A percentile compares a stretch with the other conserved stretches of the same genome.
Conservation (phyloP, 305 asterid species). For the Fraxinus angustifolia region DNA sequence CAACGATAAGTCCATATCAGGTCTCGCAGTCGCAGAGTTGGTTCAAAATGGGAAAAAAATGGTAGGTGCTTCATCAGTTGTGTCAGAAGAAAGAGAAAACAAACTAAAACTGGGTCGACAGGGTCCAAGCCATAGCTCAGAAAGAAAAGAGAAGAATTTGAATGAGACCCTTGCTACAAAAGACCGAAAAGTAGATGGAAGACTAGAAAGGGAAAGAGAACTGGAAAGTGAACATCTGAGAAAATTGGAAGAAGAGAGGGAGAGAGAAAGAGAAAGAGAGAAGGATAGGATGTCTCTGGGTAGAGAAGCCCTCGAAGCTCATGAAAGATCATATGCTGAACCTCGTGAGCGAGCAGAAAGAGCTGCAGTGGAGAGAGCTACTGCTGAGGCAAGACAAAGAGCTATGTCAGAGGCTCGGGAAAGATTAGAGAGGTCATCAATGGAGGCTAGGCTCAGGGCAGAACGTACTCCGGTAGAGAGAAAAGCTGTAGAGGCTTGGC, state of each 20-base stretch:
- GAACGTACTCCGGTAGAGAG: slow-evolving; percentile 82
- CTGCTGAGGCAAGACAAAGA: slow-evolving; percentile 45
- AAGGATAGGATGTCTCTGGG: slow-evolving; percentile 82
- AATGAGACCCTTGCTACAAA: slow-evolving; percentile 34
- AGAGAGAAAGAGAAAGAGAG: slow-evolving; percentile 63
- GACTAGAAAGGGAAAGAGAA: slow-evolving; percentile 37
- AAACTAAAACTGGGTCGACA: slow-evolving; percentile 27
- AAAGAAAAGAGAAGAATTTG: slow-evolving; percentile 35
- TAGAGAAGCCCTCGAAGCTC: slow-evolving; percentile 55
- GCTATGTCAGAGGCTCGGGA: slow-evolving; percentile 47
- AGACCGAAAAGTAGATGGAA: slow-evolving; percentile 37
- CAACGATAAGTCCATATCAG: slow-evolving; percentile 29
- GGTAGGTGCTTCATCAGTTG: slow-evolving; percentile 39
- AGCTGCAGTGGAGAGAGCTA: slow-evolving; percentile 55
- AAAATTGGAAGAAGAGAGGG: slow-evolving; percentile 56
- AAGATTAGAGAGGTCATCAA: slow-evolving; percentile 45
- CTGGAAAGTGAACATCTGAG: slow-evolving; percentile 38
- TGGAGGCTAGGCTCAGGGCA: slow-evolving; percentile 55
- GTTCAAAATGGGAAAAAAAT: slow-evolving; percentile 39
- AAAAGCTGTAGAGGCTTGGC: slow-evolving; percentile 82
- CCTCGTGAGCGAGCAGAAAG: slow-evolving; percentile 54
- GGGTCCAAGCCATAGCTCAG: slow-evolving; percentile 34
- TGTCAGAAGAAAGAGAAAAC: slow-evolving; percentile 33
- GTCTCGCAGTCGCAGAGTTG: slow-evolving; percentile 35
- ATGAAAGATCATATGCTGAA: slow-evolving; percentile 52